phyloP scores from a whole-genome alignment of 345 rosid genomes.

The Lepidium aucheri region DNA sequence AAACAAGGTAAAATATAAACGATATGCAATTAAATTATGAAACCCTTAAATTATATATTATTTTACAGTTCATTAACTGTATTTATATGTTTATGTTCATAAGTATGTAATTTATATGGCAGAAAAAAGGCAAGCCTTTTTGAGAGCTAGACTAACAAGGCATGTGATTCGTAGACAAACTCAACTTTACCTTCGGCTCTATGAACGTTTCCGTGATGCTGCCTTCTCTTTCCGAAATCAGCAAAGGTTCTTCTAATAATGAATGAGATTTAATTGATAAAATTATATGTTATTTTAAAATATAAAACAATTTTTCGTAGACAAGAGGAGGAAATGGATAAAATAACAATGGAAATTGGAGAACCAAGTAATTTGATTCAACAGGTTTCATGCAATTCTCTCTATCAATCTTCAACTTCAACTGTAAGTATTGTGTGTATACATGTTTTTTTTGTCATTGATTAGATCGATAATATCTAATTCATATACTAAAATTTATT shows the following conservation, averaged over 20 bases:
- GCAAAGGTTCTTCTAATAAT: background rate
- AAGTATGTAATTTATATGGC: background rate
- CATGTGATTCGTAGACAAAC: background rate
- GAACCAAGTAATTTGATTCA: background rate
- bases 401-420: constrained; percentile 4
- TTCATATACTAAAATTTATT: no score
- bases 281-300: background rate
- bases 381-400: background rate
- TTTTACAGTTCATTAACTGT: background rate
- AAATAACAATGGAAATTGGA: background rate
- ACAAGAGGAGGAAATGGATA: background rate
- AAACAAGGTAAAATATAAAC: background rate
- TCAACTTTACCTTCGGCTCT: background rate
- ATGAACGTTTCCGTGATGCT: background rate
- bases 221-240: background rate
- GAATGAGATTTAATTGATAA: background rate
- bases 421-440: background rate
- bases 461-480: no score
- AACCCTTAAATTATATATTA: no score
- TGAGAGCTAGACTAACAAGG: background rate
- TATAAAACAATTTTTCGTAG: background rate
- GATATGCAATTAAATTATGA: no score
- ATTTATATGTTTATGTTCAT: background rate
- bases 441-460: no score
- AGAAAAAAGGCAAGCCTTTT: background rate